phyloP scores from a whole-genome alignment of 805 yeast genomes.

The Wickerhamiella kurtzmanii region DNA sequence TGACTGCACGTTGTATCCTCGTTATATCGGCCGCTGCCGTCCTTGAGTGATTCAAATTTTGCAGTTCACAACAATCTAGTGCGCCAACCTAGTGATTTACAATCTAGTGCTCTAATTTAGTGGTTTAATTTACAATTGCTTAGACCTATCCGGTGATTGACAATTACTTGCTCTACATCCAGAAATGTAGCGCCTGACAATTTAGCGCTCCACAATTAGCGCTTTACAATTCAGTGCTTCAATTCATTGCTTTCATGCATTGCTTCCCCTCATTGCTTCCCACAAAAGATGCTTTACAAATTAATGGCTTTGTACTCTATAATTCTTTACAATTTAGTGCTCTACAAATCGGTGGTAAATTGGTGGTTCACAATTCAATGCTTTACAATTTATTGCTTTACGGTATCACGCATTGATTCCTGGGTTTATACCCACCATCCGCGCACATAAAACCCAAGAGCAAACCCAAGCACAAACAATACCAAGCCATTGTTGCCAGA shows the following conservation, averaged over 20 bases:
- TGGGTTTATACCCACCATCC: background rate
- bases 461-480: background rate
- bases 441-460: background rate
- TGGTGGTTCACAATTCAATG: too few relatives aligned
- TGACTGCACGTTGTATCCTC: conserved; percentile 94
- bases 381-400: too few relatives aligned
- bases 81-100: background rate
- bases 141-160: too few relatives aligned
- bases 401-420: background rate
- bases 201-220: too few relatives aligned
- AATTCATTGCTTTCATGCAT: background rate
- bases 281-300: too few relatives aligned
- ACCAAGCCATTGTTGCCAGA: too few relatives aligned
- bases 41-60: conserved; percentile 38
- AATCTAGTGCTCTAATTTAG: background rate
- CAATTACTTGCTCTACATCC: too few relatives aligned
- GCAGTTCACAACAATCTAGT: background rate
- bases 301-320: too few relatives aligned
- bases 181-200: too few relatives aligned
- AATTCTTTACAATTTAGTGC: too few relatives aligned
- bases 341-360: too few relatives aligned
- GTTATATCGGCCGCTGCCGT: conserved; percentile 95
- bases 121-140: background rate
- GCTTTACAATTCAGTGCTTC: too few relatives aligned
- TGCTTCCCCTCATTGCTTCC: background rate